phyloP scores from a whole-genome alignment of 495 filamentous ascomycete genomes.

The Aspergillus bertholletiae region DNA sequence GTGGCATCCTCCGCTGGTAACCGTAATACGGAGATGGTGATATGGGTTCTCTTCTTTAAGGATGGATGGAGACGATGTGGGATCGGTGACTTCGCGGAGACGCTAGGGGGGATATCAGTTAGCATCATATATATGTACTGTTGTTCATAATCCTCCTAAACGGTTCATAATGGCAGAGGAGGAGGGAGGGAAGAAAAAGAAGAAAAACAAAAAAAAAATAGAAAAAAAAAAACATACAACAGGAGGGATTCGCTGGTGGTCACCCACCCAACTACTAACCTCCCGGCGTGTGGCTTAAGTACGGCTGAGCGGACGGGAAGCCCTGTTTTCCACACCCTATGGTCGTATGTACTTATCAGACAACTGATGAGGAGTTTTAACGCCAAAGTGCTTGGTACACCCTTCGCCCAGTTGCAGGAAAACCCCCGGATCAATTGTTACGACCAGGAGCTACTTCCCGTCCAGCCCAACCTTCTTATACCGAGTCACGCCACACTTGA shows the following conservation, averaged over 20 bases:
- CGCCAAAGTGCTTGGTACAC: not conserved
- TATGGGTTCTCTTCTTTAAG: conserved; percentile 72
- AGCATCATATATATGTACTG: not conserved
- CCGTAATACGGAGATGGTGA: conserved; percentile 82
- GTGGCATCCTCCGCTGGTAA: conserved; percentile 92
- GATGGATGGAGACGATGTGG: conserved; percentile 36
- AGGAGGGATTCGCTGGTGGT: conserved; percentile 49
- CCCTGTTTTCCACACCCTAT: conserved; percentile 50
- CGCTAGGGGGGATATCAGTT: conserved; percentile 49
- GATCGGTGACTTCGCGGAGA: conserved; percentile 57
- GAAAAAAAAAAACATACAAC: conserved; percentile 46
- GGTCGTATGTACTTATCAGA: conserved; percentile 38
- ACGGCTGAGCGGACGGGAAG: conserved; percentile 50
- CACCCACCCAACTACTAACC: conserved; percentile 51
- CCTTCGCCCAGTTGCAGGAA: not conserved
- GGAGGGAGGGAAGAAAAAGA: too few relatives aligned
- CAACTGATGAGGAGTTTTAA: conserved; percentile 10
- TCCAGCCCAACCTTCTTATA: not conserved
- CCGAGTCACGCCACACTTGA: not conserved
- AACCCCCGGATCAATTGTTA: not conserved
- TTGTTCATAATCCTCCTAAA: not conserved
- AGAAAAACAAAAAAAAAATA: too few relatives aligned
- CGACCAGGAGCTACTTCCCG: not conserved
- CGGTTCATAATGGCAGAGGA: too few relatives aligned
- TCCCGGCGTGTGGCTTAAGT: conserved; percentile 49